Evolutionary conservation across 495 filamentous ascomycete genomes (phyloP), one percentile per base, ranked within the genome.

Genomic region (Penicillium ochrochloron): DNA sequence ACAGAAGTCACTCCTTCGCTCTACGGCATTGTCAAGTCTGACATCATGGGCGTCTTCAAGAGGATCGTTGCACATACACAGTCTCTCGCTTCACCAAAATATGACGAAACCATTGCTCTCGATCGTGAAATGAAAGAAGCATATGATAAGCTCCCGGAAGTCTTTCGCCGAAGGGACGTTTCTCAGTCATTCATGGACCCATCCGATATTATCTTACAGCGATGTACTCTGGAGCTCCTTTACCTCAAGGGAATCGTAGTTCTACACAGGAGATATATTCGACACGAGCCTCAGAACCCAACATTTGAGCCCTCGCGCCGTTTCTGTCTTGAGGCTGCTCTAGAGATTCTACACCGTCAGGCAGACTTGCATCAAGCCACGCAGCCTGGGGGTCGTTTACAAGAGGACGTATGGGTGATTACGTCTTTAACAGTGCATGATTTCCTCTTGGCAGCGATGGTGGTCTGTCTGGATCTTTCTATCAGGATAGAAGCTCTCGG

Each of bases 371-470:
- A 83, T 39, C 70, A 74, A 25, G 75, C 72, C 19, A 70, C 71
- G 2, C 63, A 74, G 34, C 70, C 73, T 3, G 80, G 78, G 8
- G 81, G 80, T 0, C 78, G 75, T 44, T 68, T 84, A 10, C 64
- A 80, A 35, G 75, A 75, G 19, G 77, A 83, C 21, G 70, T 73
- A 50, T 84, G 82, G 81, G 79, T 82, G 69, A 72, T 84, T 55
- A 76, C 79, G 10, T 76, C 75, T 1, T 69, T 84, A 12, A 75
- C 69, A 4, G 69, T 73, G 5, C 75, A 83, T 63, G 83, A 84
- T 57, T 84, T 84, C 61, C 73, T 85, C 9, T 65, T 85, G 2
- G 83, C 82, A 5, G 74, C 81, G 23, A 84, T 84, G 81, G 68
- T 85, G 10, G 62, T 84, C 19, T 83, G 81, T 63, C 70, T 84